A percentile compares a stretch with the other conserved stretches of the same genome.
Conservation (phyloP, 352 stramenopile genomes). For the Pythium plurisporium region DNA sequence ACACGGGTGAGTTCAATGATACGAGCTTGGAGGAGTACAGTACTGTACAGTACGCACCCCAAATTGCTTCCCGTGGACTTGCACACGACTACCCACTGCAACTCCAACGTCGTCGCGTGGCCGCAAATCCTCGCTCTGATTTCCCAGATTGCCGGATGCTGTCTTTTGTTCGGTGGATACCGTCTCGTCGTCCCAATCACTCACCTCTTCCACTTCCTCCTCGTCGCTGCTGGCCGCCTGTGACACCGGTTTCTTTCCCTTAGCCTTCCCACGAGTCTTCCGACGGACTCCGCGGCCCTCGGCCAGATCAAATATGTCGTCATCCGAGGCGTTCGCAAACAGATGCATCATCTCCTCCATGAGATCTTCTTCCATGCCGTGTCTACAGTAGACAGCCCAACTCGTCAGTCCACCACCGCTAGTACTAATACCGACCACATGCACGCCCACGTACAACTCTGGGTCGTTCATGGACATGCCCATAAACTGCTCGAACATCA, state of each 20-base stretch:
- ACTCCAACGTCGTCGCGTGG: neutral
- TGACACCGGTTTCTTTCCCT: neutral
- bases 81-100: constrained; percentile 29
- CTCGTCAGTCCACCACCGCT: neutral
- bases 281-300: constrained; percentile 1
- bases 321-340: constrained; percentile 25
- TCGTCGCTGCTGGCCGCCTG: constrained; percentile 9
- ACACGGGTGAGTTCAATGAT: neutral
- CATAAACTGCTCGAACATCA: constrained; percentile 30
- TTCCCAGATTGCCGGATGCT: neutral
- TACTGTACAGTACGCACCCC: neutral
- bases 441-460: constrained; percentile 22
- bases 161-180: neutral
- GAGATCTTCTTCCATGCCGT: constrained; percentile 42
- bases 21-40: too few species aligned
- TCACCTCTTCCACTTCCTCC: constrained; percentile 27
- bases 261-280: constrained; percentile 2
- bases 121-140: neutral
- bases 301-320: constrained; percentile 21
- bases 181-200: constrained; percentile 14
- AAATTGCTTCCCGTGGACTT: constrained; percentile 32
- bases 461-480: constrained; percentile 22
- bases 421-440: too few species aligned
- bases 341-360: constrained; percentile 42
- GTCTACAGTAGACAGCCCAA: constrained; percentile 8